Evolutionary conservation across 2,329 filamentous ascomycete genomes (phyloP), one percentile per base, ranked within the genome.

Genomic region (Phaeosphaeriaceae sp.): DNA sequence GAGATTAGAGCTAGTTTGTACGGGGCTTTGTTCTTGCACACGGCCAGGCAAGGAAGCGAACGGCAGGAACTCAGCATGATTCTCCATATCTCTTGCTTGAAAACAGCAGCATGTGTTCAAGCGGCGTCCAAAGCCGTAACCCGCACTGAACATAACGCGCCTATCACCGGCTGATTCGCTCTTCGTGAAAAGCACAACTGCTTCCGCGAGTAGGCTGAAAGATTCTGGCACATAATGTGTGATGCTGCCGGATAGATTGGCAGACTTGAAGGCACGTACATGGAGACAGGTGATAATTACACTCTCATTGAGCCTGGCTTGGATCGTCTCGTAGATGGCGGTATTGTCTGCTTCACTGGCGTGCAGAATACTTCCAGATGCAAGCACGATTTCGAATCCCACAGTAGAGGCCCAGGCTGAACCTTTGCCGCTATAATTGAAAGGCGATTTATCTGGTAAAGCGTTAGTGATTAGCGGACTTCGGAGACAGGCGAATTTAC

Each of bases 341-440:
- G 48, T 48, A 48, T 80, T 77, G 31, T 73, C 64, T 20, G 65
- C 67, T 11, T 57, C 66, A 48, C 72, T 78, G 15, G 79, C 79
- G 50, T 79, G 73, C n/a, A 80, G 71, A 51, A 80, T 70, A 9
- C 70, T 75, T 7, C 77, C 79, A 58, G 79, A 78, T 13, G 79
- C 77, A 24, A 83, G 71, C 19, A 81, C 78, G 33, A 82, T 75
- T 55, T 84, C 79, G 50, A 73, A 66, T 21, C 60, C 31, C 10
- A 45, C 20, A 21, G 62, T 56, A 19, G 47, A 51, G 21, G 61
- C 58, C 44, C 61, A 61, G 17, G 53, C 58, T 51, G 48, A 67
- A 2, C 72, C 73, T n/a, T 59, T 40, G 13, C 54, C 24, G 1
- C 53, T 52, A 5, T 60, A 63, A 44, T 65, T n/a, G n/a, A n/a